A percentile compares a stretch with the other conserved stretches of the same genome.
These are phyloP conservation scores for Aschersonia sp. DNA, from an alignment of 2,329 filamentous ascomycete genomes.

Conservation along the genomic window DNA sequence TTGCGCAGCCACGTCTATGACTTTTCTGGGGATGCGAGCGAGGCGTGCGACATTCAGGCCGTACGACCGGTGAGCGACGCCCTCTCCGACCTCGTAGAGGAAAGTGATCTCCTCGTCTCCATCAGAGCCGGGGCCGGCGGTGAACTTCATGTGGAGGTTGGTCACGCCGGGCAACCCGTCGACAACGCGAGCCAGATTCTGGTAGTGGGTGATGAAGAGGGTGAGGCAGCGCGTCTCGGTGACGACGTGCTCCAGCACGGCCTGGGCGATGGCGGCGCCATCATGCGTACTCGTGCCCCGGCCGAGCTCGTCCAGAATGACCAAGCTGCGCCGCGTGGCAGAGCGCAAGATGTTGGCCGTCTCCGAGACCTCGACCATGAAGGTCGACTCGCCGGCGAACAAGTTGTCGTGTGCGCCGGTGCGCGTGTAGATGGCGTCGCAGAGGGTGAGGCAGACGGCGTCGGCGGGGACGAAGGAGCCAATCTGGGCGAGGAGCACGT, in stretches of 20 bases:
- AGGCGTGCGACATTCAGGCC: conserved; percentile 85
- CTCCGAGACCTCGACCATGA: conserved; percentile 95
- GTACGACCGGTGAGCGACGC: conserved; percentile 86
- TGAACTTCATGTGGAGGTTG: conserved; percentile 94
- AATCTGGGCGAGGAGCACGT: conserved; percentile 86
- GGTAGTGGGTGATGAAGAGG: conserved; percentile 96
- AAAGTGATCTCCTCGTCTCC: conserved; percentile 77
- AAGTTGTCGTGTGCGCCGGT: conserved; percentile 97
- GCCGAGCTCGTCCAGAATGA: conserved; percentile 90
- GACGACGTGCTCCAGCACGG: conserved; percentile 76
- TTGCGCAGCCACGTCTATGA: conserved; percentile 64
- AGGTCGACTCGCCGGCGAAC: conserved; percentile 85
- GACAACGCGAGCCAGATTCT: conserved; percentile 60
- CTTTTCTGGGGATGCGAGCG: conserved; percentile 61
- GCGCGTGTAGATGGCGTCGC: conserved; percentile 86
- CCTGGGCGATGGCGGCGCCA: conserved; percentile 87
- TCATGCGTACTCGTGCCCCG: conserved; percentile 91
- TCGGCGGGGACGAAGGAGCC: conserved; percentile 85
- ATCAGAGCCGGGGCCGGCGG: conserved; percentile 21
- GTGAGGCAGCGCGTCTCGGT: conserved; percentile 62
- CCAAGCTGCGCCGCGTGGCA: conserved; percentile 69
- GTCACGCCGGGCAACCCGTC: conserved; percentile 54
- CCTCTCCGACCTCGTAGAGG: conserved; percentile 80
- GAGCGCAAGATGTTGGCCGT: conserved; percentile 82
- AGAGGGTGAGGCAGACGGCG: conserved; percentile 58